phyloP scores from a whole-genome alignment of 805 yeast genomes.

The Candida awuae region DNA sequence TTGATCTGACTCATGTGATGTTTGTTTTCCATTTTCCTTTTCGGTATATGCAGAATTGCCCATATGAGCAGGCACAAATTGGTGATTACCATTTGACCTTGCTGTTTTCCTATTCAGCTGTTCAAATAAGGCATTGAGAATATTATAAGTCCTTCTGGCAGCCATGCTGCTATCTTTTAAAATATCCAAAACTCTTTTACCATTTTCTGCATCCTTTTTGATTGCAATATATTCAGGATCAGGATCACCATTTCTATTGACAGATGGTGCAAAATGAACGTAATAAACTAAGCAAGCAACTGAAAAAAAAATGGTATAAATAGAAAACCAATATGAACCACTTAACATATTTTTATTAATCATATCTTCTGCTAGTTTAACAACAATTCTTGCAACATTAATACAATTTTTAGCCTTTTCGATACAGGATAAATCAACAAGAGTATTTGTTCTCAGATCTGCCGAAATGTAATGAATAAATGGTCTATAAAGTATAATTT shows the following conservation, averaged over 20 bases:
- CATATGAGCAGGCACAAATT: slow-evolving; percentile 11
- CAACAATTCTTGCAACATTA: slow-evolving; percentile 74
- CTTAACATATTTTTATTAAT: slow-evolving; percentile 59
- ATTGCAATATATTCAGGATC: slow-evolving; percentile 50
- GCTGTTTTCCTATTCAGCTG: slow-evolving; percentile 70
- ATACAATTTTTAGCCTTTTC: slow-evolving; percentile 78
- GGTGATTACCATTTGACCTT: slow-evolving; percentile 23
- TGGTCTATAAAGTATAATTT: slow-evolving; percentile 77
- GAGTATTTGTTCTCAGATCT: slow-evolving; percentile 28
- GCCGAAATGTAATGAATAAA: slow-evolving; percentile 77
- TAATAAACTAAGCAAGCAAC: slow-evolving; percentile 82
- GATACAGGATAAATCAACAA: slow-evolving; percentile 50
- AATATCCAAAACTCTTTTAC: slow-evolving; percentile 62
- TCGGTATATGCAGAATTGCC: slow-evolving; percentile 6
- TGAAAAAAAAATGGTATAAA: slow-evolving; percentile 81
- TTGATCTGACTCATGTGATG: slow-evolving; percentile 3
- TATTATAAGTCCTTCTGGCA: slow-evolving; percentile 71
- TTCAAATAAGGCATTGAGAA: slow-evolving; percentile 72
- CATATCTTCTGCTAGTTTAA: slow-evolving; percentile 74
- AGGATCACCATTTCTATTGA: slow-evolving; percentile 29
- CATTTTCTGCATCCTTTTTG: slow-evolving; percentile 71
- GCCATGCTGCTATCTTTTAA: slow-evolving; percentile 71
- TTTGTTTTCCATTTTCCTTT: slow-evolving; percentile 9
- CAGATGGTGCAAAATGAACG: slow-evolving; percentile 44
- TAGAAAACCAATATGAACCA: slow-evolving; percentile 89